Percentiles rank a stretch among this genome's conserved stretches.
phyloP scores from a whole-genome alignment of 345 rosid genomes.

The Citrus inodora region DNA sequence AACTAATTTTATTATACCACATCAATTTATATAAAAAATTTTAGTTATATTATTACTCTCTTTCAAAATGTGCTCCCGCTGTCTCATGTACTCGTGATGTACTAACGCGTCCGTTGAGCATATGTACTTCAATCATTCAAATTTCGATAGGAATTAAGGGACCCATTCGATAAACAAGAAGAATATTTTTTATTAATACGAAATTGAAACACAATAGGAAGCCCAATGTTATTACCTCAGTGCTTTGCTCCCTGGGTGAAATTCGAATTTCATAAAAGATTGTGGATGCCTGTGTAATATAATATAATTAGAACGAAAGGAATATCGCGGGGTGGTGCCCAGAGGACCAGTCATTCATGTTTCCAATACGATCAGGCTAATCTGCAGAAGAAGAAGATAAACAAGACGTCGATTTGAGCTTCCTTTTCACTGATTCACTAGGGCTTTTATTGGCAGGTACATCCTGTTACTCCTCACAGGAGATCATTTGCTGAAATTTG shows the following conservation, averaged over 20 bases:
- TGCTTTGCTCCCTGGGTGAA: not conserved
- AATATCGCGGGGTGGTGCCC: not conserved
- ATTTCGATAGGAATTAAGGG: too few species aligned
- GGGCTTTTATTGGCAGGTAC: not conserved
- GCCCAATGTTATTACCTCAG: not conserved
- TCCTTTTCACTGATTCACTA: not conserved
- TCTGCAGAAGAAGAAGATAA: not conserved
- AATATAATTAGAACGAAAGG: not conserved
- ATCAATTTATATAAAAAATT: too few species aligned
- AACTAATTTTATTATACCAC: fast-evolving
- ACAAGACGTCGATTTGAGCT: not conserved
- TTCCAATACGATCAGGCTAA: not conserved
- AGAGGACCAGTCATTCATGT: not conserved
- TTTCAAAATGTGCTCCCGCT: too few species aligned
- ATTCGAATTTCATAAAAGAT: not conserved
- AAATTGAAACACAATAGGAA: not conserved
- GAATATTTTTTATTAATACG: too few species aligned
- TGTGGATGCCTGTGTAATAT: not conserved
- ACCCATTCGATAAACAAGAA: too few species aligned
- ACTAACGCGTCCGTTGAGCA: too few species aligned
- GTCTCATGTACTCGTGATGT: too few species aligned
- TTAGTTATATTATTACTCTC: fast-evolving
- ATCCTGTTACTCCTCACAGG: not conserved
- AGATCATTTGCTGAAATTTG: not conserved
- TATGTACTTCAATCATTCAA: too few species aligned